Conservation (phyloP, 192 early-diverging fungal genomes). For the Rhizophlyctis rosea region DNA sequence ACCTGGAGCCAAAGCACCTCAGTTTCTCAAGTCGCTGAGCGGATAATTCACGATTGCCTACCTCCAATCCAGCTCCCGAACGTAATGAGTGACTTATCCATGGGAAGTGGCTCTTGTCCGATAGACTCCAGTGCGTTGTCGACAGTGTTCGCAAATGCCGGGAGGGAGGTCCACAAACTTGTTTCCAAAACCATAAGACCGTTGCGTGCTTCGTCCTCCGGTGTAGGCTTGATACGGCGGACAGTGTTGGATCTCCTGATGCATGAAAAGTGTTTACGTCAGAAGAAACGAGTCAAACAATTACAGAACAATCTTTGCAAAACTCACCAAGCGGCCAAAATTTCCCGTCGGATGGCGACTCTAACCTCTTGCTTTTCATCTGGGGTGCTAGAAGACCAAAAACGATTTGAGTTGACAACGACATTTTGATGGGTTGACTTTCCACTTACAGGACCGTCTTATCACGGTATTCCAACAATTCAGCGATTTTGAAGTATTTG, state of each 20-base stretch:
- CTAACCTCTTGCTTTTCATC: slow-evolving; percentile 17
- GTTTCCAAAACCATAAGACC: slow-evolving; percentile 32
- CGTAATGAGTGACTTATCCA: slow-evolving; percentile 18
- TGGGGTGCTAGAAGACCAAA: too few species aligned
- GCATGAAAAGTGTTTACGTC: neutral
- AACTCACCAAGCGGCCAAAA: slow-evolving; percentile 22
- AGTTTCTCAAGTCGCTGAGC: too few species aligned
- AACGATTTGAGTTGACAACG: too few species aligned
- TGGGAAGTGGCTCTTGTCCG: slow-evolving; percentile 20
- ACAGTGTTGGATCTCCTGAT: slow-evolving; percentile 28
- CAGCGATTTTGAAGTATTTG: slow-evolving; percentile 32
- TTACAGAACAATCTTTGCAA: neutral
- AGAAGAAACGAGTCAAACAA: too few species aligned
- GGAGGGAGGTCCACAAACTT: slow-evolving; percentile 27
- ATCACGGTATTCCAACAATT: slow-evolving; percentile 23
- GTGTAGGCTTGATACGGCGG: slow-evolving; percentile 33
- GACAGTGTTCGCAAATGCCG: slow-evolving; percentile 24
- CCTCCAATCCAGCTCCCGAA: slow-evolving; percentile 37
- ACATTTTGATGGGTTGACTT: too few species aligned
- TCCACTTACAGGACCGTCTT: slow-evolving; percentile 20
- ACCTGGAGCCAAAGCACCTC: too few species aligned
- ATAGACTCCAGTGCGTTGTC: slow-evolving; percentile 27
- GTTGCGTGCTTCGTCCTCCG: slow-evolving; percentile 36
- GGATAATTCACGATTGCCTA: too few species aligned
- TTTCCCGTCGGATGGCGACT: slow-evolving; percentile 15